Base-by-base conservation (phyloP, 1,284 basidiomycete genomes). In the Rhodotorula glutinis region DNA sequence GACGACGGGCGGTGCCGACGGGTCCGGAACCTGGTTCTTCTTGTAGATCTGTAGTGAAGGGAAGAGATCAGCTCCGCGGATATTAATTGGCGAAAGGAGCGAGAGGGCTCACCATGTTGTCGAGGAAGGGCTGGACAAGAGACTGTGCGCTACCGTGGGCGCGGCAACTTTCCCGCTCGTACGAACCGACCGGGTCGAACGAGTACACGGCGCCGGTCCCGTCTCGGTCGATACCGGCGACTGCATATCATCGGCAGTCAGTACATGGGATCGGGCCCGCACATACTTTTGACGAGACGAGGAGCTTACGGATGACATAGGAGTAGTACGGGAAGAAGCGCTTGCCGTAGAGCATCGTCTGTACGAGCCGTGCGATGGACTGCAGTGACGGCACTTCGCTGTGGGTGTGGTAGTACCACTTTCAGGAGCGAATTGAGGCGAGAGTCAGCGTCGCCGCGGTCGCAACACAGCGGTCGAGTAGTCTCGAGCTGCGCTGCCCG, bases 291-390 rank as follows among this genome's bases (percentile, higher is more conserved):
- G n/a, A n/a, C n/a, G 14, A 7, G 53, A 19, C 7, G 53, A 49
- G 19, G 40, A 13, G 84, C 89, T 75, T 75, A 92, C 92, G 86
- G 77, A 97, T 93, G 80, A 93, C 94, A 83, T 91, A 92, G 51
- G 94, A 89, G 79, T 94, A 96, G 83, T 89, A 96, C 4, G 93
- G 93, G 85, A 96, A 96, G 83, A 96, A 95, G 62, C 93, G 87
- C 73, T 90, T 87, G 56, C 85, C 88, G 77, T 96, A 97, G 47
- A 97, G 85, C 91, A 96, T 95, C 8, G 92, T 94, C 79, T 96
- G 93, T 64, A 97, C 92, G 76, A 97, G 83, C 65, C 92, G 86
- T 33, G 93, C 93, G 76, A 97, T 94, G 38, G 92, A 87, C 73
- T 88, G 88, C 54, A 97, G 83, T 30, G 90, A 88, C 89, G 95